A percentile compares a stretch with the other conserved stretches of the same genome.
Evolutionary conservation across 495 filamentous ascomycete species (phyloP).

Genomic region (Friedmanniomyces endolithicus): DNA sequence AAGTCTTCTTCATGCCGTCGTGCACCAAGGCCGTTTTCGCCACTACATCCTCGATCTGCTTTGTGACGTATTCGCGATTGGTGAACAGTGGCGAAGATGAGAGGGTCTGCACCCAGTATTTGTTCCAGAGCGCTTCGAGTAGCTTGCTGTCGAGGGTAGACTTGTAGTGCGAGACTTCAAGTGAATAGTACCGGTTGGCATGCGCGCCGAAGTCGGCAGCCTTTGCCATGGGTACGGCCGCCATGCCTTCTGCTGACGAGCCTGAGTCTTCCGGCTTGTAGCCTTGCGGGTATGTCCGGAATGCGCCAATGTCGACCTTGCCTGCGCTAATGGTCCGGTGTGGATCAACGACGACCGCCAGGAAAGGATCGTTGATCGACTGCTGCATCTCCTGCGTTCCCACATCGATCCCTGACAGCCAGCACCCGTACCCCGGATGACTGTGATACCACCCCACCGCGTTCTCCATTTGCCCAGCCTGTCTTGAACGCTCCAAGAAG

Average conservation of each 20-base stretch:
- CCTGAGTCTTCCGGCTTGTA: conserved; percentile 41
- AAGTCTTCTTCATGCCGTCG: conserved; percentile 24
- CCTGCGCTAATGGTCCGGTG: conserved; percentile 90
- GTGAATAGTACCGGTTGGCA: conserved; percentile 72
- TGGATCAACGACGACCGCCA: conserved; percentile 94
- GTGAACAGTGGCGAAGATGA: conserved; percentile 86
- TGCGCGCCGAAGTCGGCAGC: conserved; percentile 95
- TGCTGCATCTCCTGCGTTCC: conserved; percentile 77
- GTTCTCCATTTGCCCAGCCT: conserved; percentile 68
- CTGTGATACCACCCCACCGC: conserved; percentile 97
- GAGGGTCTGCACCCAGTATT: conserved; percentile 98
- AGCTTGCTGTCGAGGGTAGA: conserved; percentile 74
- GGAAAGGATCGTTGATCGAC: conserved; percentile 70
- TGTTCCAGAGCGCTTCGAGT: conserved; percentile 89
- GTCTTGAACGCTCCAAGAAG: conserved; percentile 63
- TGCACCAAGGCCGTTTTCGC: conserved; percentile 46
- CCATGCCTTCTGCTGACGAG: conserved; percentile 41
- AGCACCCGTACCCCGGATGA: conserved; percentile 97
- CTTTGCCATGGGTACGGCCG: conserved; percentile 78
- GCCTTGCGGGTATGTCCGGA: conserved; percentile 74
- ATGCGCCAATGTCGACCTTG: conserved; percentile 95
- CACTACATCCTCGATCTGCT: conserved; percentile 80
- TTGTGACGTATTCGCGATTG: conserved; percentile 84
- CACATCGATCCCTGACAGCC: conserved; percentile 94
- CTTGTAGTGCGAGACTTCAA: conserved; percentile 90